Base-by-base conservation (phyloP, 345 rosid genomes). In the Syzygium oleosum region DNA sequence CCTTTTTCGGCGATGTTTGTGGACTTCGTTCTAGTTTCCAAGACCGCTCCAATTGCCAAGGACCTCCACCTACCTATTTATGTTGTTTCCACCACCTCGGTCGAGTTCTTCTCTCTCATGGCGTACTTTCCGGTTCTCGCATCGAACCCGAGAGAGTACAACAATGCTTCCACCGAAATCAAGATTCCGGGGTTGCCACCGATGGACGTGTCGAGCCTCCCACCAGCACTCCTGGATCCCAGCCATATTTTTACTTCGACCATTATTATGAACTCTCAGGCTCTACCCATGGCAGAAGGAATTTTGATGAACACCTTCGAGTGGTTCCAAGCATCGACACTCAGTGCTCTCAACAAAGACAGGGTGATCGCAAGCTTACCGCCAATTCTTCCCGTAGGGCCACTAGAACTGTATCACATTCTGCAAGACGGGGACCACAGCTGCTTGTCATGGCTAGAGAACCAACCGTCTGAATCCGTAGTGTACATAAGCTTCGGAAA, bases 401-500 rank as follows among this genome's bases (percentile, higher is more conserved):
- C 94, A 41, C 84, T 92, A n/a, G 34, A 31, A 2, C 88, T 92
- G 5, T 84, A 80, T 17, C 92, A 89, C 14, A 73, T 88, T 8
- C 90, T 88, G 83, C 88, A 59, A 41, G 43, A 51, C 23, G 52
- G 53, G 11, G 86, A 38, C 21, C 23, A 14, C 52, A 10, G 73
- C 15, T 31, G 16, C 58, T 19, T 56, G 85, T 59, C 77, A 23
- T 92, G 96, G 96, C 91, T 91, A 4, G 91, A 92, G 27, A 77
- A 73, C 14, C 93, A 93, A 90, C 88, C 84, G 9, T 79, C 52
- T 14, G 79, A 87, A 5, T 94, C 94, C 2, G 94, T 91, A 8
- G 79, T 93, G 55, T 93, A 89, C 41, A 90, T 93, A 19, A 86
- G 91, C 87, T 93, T 93, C 77, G 95, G 95, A 31, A 94, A 95